Base-by-base conservation (phyloP, 106 monocot genomes). In the Allium sativum region DNA sequence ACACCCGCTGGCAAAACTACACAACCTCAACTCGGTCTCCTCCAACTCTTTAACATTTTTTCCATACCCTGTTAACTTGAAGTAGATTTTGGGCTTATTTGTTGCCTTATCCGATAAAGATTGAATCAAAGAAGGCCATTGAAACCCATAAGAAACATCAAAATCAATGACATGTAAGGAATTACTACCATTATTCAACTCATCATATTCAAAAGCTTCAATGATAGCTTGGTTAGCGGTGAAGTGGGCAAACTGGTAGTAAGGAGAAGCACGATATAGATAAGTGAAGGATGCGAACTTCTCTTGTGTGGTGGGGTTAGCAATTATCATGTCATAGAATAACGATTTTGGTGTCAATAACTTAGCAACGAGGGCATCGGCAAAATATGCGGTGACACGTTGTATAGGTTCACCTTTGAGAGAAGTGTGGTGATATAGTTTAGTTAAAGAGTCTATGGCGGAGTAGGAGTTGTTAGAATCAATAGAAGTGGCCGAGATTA, bases 61-160 rank as follows among this genome's bases (percentile, higher is more conserved):
- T 12, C 79, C 79, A 42, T 76, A 65, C 4, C 79, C 87, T 0
- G 82, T 82, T 42, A 87, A 48, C 18, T 62, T 69, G 11, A 87
- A 77, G n/a, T 52, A 64, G 45, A 87, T 68, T 3, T 70, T 78
- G 6, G 65, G 40, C 1, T 7, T 18, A n/a, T n/a, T 19, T 3
- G 65, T 58, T 42, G 79, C 79, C 63, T 68, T 79, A 18, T 87
- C 87, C 7, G 76, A 82, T 9, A 87, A 48, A 44, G 87, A 83
- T 45, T 87, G 79, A 56, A 87, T 79, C n/a, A 87, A 59, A 18
- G 87, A 87, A 44, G 87, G 82, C 87, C 87, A 87, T 45, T 87
- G 87, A 54, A 87, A 77, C 8, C 87, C 87, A 56, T 82, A 77
- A 0, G 73, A 76, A 1, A 82, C 79, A 42, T 87, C 86, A 64